Conservation (phyloP, 192 early-diverging fungal species). For the Backusella circina region DNA sequence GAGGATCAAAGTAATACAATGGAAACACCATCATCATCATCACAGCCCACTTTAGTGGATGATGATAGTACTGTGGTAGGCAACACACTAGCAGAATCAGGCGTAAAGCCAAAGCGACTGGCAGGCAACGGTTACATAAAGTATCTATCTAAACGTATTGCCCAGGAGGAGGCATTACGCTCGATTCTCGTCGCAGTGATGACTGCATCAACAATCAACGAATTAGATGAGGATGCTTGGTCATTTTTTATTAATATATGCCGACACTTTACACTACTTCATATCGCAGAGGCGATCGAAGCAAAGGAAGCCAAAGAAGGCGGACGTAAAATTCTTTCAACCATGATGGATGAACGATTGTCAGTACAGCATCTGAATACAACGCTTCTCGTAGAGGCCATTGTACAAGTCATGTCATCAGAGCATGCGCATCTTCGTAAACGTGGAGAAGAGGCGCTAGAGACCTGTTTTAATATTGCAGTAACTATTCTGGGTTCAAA, state of each 20-base stretch:
- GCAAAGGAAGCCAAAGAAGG: slow-evolving; percentile 33
- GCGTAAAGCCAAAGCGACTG: slow-evolving; percentile 27
- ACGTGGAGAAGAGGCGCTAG: slow-evolving; percentile 61
- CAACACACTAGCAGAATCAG: slow-evolving; percentile 5
- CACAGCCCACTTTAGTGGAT: slow-evolving; percentile 23
- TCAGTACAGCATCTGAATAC: slow-evolving; percentile 49
- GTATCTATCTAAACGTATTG: slow-evolving; percentile 45
- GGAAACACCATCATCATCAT: background rate
- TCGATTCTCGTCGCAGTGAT: slow-evolving; percentile 63
- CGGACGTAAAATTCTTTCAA: slow-evolving; percentile 36
- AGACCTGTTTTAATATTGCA: slow-evolving; percentile 58
- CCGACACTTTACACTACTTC: slow-evolving; percentile 73
- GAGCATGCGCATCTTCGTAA: slow-evolving; percentile 55
- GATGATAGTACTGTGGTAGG: slow-evolving; percentile 44
- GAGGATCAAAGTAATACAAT: background rate
- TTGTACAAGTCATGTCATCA: slow-evolving; percentile 73
- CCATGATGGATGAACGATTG: slow-evolving; percentile 46
- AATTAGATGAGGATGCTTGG: slow-evolving; percentile 59
- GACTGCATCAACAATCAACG: slow-evolving; percentile 54
- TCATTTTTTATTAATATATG: slow-evolving; percentile 60
- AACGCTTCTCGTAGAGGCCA: slow-evolving; percentile 71
- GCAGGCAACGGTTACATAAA: slow-evolving; percentile 24
- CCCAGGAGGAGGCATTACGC: slow-evolving; percentile 62
- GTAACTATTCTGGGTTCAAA: slow-evolving; percentile 52
- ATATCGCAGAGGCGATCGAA: slow-evolving; percentile 65